Conservation (phyloP, 305 asterid genomes). For the Ruellia speciosa region DNA sequence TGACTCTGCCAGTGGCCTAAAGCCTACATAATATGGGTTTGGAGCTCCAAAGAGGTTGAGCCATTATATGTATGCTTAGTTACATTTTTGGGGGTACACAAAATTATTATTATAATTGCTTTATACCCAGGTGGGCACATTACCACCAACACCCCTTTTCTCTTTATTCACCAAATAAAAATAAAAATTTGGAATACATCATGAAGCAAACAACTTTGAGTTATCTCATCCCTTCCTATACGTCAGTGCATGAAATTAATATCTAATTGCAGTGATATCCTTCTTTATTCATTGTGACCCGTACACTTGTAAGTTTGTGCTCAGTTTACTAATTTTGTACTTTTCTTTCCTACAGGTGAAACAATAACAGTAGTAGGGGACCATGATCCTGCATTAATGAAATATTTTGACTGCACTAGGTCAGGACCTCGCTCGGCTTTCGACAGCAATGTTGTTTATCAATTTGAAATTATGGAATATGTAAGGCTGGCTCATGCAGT, state of each 20-base stretch:
- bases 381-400: slow-evolving; percentile 74
- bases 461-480: slow-evolving; percentile 96
- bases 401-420: slow-evolving; percentile 88
- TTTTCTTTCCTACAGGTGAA: slow-evolving; percentile 53
- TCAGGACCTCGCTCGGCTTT: slow-evolving; percentile 99
- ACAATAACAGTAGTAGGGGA: slow-evolving; percentile 96
- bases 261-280: slow-evolving; percentile 14
- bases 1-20: no score
- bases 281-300: slow-evolving; percentile 16
- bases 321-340: background rate
- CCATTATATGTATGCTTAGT: no score
- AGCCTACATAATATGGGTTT: no score
- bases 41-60: no score
- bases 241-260: slow-evolving; percentile 16
- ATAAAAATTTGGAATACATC: background rate
- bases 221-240: background rate
- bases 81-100: no score
- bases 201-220: slow-evolving; percentile 7
- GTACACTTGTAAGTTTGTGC: slow-evolving; percentile 8
- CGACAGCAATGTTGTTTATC: slow-evolving; percentile 89
- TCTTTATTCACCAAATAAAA: background rate
- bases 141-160: background rate
- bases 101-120: no score
- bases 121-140: background rate
- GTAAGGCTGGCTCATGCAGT: slow-evolving; percentile 47